phyloP scores from a whole-genome alignment of 192 early-diverging fungal genomes.

The Coemansia guatemalensis region DNA sequence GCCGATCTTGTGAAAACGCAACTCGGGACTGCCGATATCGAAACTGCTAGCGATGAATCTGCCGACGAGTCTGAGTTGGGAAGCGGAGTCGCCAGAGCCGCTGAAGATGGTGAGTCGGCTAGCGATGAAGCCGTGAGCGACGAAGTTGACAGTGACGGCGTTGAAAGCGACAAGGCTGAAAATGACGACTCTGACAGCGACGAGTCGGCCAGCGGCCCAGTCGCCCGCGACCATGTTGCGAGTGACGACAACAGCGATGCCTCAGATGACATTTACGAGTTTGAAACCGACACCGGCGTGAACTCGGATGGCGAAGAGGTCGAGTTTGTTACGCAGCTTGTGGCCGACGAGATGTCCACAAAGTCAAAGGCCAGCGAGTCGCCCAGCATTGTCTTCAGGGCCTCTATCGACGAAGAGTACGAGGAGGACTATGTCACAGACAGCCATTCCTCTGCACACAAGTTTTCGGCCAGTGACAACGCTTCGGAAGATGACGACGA shows the following conservation, averaged over 20 bases:
- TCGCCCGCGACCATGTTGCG: not conserved
- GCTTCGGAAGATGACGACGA: not conserved
- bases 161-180: too few relatives aligned
- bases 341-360: conserved; percentile 16
- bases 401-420: conserved; percentile 43
- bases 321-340: conserved; percentile 40
- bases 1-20: conserved; percentile 14
- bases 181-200: conserved; percentile 1
- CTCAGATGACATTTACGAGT: conserved; percentile 26
- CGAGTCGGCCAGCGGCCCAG: conserved; percentile 5
- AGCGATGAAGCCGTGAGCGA: not conserved
- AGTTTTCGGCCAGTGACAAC: not conserved
- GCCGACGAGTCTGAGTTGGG: not conserved
- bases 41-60: not conserved
- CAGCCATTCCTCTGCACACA: not conserved
- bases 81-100: not conserved
- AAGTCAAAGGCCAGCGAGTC: conserved; percentile 29
- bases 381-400: conserved; percentile 43
- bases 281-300: conserved; percentile 19
- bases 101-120: not conserved
- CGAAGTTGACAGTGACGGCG: not conserved
- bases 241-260: conserved; percentile 16
- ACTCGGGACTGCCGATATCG: conserved; percentile 15
- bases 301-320: conserved; percentile 45
- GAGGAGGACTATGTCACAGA: conserved; percentile 40